Base-by-base conservation (phyloP, 192 early-diverging fungal genomes). In the Rhizoclosmatium sp. region DNA sequence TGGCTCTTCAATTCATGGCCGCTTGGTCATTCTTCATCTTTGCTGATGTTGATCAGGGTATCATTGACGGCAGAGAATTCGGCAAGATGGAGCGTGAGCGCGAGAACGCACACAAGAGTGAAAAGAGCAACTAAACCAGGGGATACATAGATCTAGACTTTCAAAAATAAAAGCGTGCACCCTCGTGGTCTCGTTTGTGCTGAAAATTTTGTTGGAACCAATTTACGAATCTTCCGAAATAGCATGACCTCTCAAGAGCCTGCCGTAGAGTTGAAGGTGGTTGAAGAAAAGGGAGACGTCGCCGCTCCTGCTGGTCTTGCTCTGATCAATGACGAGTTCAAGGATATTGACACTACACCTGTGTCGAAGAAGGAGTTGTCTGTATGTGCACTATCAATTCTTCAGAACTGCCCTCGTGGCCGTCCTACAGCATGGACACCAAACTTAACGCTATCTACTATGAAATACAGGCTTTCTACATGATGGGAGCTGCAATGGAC, bases 1-100 rank as follows among this genome's bases (percentile, higher is more conserved):
- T 72, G 70, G 4, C 16, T 16, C 44, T 45, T 19, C 70, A 72
- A 51, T 72, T 72, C 56, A 2, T 72, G n/a, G 54, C 39, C 19
- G 16, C 39, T 14, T 58, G 56, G 49, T 21, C 21, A 7, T 31
- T 72, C 10, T 72, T 72, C 56, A 21, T 9, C 5, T 45, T 72
- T 39, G 70, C 58, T 47, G 42, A 72, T 58, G 49, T 72, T 2
- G 49, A 23, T 9, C 16, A 72, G 5, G 70, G 70, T 10, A 21
- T 58, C 3, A 23, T 58, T 10, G 70, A 72, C 0, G 70, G 49
- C 9, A 72, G 48, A 41, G 16, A 41, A 19, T 72, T 72, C 42
- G 70, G 49, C 9, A 54, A 54, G 51, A 16, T 16, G 51, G 51
- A 54, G 51, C 5, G 51, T 7, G 51, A 54, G 51, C 5, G 51